These are phyloP conservation scores for Eucommia ulmoides DNA, from an alignment of 257 asterid species.

Conservation along the genomic window DNA sequence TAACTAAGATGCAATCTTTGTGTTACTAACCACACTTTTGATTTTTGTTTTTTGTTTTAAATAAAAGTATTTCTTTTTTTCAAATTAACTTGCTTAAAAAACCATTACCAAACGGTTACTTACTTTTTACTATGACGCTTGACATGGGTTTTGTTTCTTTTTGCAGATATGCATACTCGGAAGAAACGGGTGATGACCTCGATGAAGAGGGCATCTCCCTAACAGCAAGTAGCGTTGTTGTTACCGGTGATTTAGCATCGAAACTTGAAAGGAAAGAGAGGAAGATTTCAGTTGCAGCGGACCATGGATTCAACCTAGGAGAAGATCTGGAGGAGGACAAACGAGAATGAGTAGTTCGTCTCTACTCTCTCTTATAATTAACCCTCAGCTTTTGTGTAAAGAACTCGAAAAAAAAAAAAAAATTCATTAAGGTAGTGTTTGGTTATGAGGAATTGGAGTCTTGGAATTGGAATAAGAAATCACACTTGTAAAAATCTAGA, in stretches of 20 bases:
- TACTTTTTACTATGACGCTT: neutral
- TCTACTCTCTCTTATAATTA: no score
- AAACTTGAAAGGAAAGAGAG: conserved; percentile 44
- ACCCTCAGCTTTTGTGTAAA: no score
- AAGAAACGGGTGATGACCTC: conserved; percentile 65
- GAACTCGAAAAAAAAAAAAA: no score
- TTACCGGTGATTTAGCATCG: conserved; percentile 53
- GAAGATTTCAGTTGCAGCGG: conserved; percentile 38
- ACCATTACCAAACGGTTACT: neutral
- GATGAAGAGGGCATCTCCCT: conserved; percentile 82
- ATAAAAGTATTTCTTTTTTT: neutral
- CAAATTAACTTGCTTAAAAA: neutral
- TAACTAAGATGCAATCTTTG: neutral
- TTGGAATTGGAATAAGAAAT: no score
- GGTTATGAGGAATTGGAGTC: no score
- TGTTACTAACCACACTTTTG: neutral
- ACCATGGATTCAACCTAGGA: conserved; percentile 45
- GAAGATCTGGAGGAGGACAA: conserved; percentile 34
- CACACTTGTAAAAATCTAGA: no score
- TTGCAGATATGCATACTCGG: conserved; percentile 63
- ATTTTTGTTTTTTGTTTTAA: neutral
- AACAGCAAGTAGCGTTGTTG: conserved; percentile 48
- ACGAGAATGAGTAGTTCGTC: conserved; percentile 17
- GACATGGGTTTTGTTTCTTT: neutral
- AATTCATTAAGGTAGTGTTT: no score